Conservation (phyloP, 2,329 filamentous ascomycete species). For the Rutstroemia sp. region DNA sequence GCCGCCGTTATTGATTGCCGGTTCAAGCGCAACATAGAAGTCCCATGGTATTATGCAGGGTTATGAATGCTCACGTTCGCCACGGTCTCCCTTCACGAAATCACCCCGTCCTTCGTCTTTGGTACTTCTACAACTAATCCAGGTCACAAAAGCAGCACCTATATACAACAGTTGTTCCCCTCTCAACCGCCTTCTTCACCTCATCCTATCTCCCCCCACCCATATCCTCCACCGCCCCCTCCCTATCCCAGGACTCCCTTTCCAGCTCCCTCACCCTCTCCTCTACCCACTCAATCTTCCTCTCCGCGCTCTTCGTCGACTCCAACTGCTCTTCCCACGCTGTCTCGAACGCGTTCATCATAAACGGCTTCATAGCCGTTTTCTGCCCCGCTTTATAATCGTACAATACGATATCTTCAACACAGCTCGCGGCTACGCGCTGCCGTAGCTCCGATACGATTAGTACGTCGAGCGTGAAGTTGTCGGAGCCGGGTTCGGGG, state of each 20-base stretch:
- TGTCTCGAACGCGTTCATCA: conserved; percentile 51
- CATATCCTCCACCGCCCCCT: conserved; percentile 64
- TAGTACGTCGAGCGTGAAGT: conserved; percentile 53
- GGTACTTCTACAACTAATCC: no score
- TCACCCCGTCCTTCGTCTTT: no score
- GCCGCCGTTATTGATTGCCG: no score
- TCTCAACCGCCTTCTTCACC: no score
- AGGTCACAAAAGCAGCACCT: no score
- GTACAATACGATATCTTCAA: conserved; percentile 75
- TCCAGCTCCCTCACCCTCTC: conserved; percentile 57
- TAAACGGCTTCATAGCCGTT: conserved; percentile 49
- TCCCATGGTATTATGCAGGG: no score
- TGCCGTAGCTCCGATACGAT: conserved; percentile 70
- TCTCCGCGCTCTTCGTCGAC: conserved; percentile 44
- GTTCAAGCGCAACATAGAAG: no score
- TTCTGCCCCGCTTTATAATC: conserved; percentile 58
- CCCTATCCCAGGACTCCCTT: conserved; percentile 64
- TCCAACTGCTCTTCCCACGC: conserved; percentile 56
- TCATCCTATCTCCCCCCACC: conserved; percentile 31
- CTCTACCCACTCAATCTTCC: conserved; percentile 58
- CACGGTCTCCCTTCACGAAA: no score
- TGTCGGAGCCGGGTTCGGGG: conserved; percentile 16
- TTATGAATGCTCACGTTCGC: no score
- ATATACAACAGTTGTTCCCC: no score
- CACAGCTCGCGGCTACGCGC: conserved; percentile 63